Conservation (phyloP, 345 rosid genomes). For the Pseudoturritis turrita region DNA sequence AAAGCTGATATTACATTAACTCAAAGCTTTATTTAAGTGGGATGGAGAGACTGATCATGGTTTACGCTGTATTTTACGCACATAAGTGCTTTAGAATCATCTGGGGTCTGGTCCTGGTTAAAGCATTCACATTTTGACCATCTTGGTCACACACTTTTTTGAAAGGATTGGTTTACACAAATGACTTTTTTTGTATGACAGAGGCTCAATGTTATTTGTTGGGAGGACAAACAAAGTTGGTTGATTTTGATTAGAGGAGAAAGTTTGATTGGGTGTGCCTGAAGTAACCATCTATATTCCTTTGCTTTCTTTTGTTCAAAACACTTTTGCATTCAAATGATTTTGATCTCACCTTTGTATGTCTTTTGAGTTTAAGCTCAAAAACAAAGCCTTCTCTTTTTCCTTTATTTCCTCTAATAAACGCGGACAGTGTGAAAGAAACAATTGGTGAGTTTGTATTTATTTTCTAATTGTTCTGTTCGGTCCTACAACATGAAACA, state of each 20-base stretch:
- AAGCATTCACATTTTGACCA: slow-evolving; percentile 28
- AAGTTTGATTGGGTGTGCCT: slow-evolving; percentile 17
- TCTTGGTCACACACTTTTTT: slow-evolving; percentile 27
- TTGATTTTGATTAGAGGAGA: not conserved
- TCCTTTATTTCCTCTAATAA: not conserved
- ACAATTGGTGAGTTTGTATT: not conserved
- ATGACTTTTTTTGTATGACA: not conserved
- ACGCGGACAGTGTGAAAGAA: not conserved
- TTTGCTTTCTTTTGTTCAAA: slow-evolving; percentile 23
- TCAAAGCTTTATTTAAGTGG: not conserved
- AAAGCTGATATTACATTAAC: not conserved
- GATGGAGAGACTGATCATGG: not conserved
- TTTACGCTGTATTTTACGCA: not conserved
- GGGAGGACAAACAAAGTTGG: slow-evolving; percentile 17
- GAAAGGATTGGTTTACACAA: slow-evolving; percentile 15
- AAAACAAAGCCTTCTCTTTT: not conserved
- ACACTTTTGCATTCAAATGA: slow-evolving; percentile 24
- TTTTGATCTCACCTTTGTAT: slow-evolving; percentile 15
- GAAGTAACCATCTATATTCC: slow-evolving; percentile 28
- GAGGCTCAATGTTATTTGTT: not conserved
- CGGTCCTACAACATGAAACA: not conserved
- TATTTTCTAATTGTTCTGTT: not conserved
- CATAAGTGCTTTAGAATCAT: slow-evolving; percentile 23
- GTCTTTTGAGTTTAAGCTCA: slow-evolving; percentile 20
- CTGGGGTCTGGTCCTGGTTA: slow-evolving; percentile 21